A percentile compares a stretch with the other conserved stretches of the same genome.
phyloP scores from a whole-genome alignment of 2,329 filamentous ascomycete species.

The Bisporella sp. region DNA sequence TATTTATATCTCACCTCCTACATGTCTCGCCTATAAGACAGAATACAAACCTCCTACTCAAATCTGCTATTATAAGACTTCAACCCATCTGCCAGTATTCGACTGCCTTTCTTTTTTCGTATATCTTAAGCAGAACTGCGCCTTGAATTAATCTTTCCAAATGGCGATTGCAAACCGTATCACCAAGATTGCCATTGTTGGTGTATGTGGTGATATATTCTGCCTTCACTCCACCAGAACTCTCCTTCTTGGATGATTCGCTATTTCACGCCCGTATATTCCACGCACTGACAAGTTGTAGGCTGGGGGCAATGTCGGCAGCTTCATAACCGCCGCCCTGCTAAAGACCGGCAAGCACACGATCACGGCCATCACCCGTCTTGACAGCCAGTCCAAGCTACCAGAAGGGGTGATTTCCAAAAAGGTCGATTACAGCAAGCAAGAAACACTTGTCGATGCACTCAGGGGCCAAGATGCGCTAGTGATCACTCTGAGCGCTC shows the following conservation, averaged over 20 bases:
- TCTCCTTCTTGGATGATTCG: too few species aligned
- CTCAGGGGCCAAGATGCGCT: slow-evolving; percentile 47
- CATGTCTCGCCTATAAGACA: too few species aligned
- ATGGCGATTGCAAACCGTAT: neutral
- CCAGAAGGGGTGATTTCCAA: slow-evolving; percentile 34
- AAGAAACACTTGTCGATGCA: slow-evolving; percentile 37
- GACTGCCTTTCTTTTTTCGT: too few species aligned
- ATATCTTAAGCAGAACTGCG: neutral
- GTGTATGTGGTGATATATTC: neutral
- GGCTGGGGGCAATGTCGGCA: slow-evolving; percentile 2
- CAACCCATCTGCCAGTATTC: too few species aligned
- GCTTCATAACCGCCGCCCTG: neutral
- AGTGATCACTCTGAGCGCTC: slow-evolving; percentile 43
- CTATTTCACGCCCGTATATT: neutral
- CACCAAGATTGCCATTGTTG: neutral
- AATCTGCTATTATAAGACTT: too few species aligned
- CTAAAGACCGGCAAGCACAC: slow-evolving; percentile 3
- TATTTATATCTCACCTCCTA: too few species aligned
- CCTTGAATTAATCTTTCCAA: too few species aligned
- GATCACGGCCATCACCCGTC: slow-evolving; percentile 1
- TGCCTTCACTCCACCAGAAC: neutral
- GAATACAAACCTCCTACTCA: too few species aligned
- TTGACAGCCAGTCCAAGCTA: slow-evolving; percentile 27
- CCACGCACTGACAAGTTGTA: neutral
- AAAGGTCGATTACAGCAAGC: slow-evolving; percentile 38